Evolutionary conservation across 1,284 basidiomycete species (phyloP), one percentile per base, ranked within the genome.

Genomic region (Bondarzewia mesenterica): DNA sequence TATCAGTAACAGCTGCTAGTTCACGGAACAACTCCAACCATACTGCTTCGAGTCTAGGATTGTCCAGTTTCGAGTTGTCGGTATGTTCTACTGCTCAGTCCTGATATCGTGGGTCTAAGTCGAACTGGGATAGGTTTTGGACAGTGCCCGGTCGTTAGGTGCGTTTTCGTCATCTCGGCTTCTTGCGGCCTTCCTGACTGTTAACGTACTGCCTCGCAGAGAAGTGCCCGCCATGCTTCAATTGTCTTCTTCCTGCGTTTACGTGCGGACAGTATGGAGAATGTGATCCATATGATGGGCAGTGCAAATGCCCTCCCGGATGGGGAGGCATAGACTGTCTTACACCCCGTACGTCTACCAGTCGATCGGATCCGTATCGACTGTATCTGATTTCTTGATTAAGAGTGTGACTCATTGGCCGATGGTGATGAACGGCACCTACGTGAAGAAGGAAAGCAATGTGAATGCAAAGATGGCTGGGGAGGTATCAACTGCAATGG

Each of bases 401-500:
- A 49, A 91, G 87, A 87, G 65, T 97, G 94, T 57, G 95, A 92
- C 58, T 92, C 93, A 4, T 75, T 97, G 21, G 82, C 89, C 2
- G 92, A 97, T 55, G 93, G 93, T 0, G 82, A 85, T 43, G 82
- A 89, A 50, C 80, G 95, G 16, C 82, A 82, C 50, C 82, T 93
- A 21, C 75, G 93, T 49, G 83, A 85, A 42, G 78, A 82, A 8
- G 86, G 82, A 2, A 74, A 85, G 54, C 67, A 78, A 7, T 98
- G 95, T 66, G 72, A 92, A 27, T 99, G 95, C 63, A 89, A 87
- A 57, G 87, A 93, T 1, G 94, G 93, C 0, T 99, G 94, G 94
- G 78, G 77, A 42, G 94, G 95, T 12, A 86, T 98, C 56, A 98
- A 97, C 62, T 98, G 94, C 69, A 96, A 97, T 65, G 92, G 92